Evolutionary conservation across 495 filamentous ascomycete species (phyloP), one percentile per base, ranked within the genome.

Genomic region (Achaetomiella virescens): DNA sequence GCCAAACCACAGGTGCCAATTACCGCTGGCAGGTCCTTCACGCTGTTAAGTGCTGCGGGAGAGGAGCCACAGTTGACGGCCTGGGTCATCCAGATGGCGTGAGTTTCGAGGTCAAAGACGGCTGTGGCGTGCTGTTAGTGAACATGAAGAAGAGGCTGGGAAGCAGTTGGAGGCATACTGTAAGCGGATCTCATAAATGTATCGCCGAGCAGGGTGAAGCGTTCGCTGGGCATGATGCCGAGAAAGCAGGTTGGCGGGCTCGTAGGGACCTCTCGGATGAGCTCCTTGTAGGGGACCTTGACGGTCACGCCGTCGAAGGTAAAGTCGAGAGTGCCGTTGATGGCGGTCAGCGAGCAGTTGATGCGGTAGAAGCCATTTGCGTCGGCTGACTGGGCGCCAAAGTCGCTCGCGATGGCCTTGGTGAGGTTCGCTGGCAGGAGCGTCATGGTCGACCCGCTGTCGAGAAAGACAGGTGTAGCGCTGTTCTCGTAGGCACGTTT

Each of bases 141-240:
- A 9, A 31, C 5, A 31, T 31, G 9, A 31, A 9, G 9, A 9
- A 9, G 27, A 31, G 9, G 27, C 4, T 4, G 27, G 27, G 27
- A 31, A 9, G 9, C 5, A 31, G 27, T 4, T 31, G 12, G 2
- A 9, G 37, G 69, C 73, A 48, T 55, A 78, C 75, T 87, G 63
- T 97, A 98, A 2, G 90, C 90, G 37, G 85, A 89, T 58, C 93
- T 82, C 17, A 98, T 73, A 76, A 97, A 96, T 0, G 93, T 97
- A 68, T 98, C 93, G 7, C 93, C 93, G 33, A 98, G 72, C 11
- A 96, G 78, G 38, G 78, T 70, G 47, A 81, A 82, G 17, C 76
- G 66, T 6, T 79, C 79, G 22, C 86, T 84, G 3, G 87, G 81
- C 47, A 78, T 77, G 63, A 97, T 87, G n/a, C 90, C 90, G 50